Base-by-base conservation (phyloP, 352 stramenopile species). In the Phytophthora podocarpi region DNA sequence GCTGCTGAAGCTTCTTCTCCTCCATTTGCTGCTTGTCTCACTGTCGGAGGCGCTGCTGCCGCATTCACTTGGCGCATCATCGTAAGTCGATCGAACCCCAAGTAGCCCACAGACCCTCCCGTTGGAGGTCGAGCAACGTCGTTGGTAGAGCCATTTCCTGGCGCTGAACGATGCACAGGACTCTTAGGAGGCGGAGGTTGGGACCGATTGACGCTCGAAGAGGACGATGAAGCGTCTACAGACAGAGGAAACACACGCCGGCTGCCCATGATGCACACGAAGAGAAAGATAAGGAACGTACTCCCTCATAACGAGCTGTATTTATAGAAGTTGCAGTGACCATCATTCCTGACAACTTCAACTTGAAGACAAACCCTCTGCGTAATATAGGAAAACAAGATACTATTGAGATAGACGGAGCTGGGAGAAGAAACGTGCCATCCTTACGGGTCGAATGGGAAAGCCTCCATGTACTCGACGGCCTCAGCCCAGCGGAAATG, bases 1-100 rank as follows among this genome's bases (percentile, higher is more conserved):
- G 76, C 78, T 5, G 82, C 82, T 15, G 82, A 91, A 9, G 82
- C 64, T 32, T 89, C 75, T 0, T 48, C 41, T 13, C 28, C 18
- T 26, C 30, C 34, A 51, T n/a, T 40, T 18, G 40, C 1, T 23
- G 47, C 5, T 31, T 26, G 41, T 3, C 8, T 47, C 11, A 11
- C 18, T 20, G 34, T 39, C 10, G 58, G 10, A 1, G 53, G 39
- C 7, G 59, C 52, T 3, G 41, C 68, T 28, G 66, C 70, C 16
- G 74, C 64, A 56, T 89, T 84, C 47, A 85, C 78, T 47, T 85
- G 80, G 5, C 72, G 72, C 50, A 89, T 67, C 47, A 87, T 56
- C 43, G 81, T 61, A 39, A 87, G 64, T 13, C 74, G 75, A 41
- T 85, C 74, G 21, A 82, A 76, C 27, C 68, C 72, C 40, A 63